A percentile compares a stretch with the other conserved stretches of the same genome.
These are phyloP conservation scores for Skeletonema menzelii DNA, from an alignment of 108 stramenopile species.

Conservation along the genomic window DNA sequence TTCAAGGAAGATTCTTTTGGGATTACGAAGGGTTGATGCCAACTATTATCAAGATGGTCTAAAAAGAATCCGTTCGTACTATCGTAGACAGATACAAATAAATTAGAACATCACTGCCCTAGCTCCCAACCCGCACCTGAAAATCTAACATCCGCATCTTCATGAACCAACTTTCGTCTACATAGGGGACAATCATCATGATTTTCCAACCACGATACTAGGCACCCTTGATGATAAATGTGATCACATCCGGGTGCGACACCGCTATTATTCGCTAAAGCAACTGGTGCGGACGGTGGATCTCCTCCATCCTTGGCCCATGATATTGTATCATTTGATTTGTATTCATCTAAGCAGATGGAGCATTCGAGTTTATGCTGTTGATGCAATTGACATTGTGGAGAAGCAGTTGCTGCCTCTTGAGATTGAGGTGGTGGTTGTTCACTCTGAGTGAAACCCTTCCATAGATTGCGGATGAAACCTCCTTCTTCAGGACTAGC, in stretches of 20 bases:
- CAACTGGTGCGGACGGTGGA: background rate
- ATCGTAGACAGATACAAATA: background rate
- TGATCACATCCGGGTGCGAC: constrained; percentile 34
- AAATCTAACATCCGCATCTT: constrained; percentile 39
- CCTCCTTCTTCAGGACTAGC: background rate
- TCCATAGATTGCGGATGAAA: constrained; percentile 10
- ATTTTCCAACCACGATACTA: constrained; percentile 35
- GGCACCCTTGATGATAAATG: constrained; percentile 45
- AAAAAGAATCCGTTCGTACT: background rate
- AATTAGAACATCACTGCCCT: background rate
- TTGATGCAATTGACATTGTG: background rate
- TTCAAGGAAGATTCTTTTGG: constrained; percentile 11
- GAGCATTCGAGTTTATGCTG: constrained; percentile 36
- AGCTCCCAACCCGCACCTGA: constrained; percentile 5
- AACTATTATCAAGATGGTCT: background rate
- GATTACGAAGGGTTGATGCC: background rate
- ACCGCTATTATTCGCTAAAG: background rate
- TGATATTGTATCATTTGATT: constrained; percentile 30
- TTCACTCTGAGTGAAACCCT: background rate
- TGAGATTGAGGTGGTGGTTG: background rate
- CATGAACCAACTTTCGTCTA: constrained; percentile 43
- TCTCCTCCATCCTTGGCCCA: constrained; percentile 50
- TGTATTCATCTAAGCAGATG: constrained; percentile 38
- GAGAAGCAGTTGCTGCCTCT: background rate
- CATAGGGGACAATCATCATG: constrained; percentile 50